Percentiles rank a stretch among this genome's conserved stretches.
These are phyloP conservation scores for Hibiscus trionum DNA, from an alignment of 345 rosid genomes.

Conservation along the genomic window DNA sequence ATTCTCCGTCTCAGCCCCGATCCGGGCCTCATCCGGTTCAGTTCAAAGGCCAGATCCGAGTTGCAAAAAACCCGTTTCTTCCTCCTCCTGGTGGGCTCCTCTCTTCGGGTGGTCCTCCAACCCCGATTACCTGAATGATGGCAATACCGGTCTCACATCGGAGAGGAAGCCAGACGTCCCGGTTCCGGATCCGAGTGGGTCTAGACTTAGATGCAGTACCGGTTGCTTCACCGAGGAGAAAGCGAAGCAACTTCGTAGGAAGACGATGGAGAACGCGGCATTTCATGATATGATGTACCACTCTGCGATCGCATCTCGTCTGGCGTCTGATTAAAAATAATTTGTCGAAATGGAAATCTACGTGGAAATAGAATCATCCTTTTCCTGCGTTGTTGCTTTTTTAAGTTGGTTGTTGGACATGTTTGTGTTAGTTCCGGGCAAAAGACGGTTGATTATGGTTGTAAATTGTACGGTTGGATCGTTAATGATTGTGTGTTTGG, in stretches of 20 bases:
- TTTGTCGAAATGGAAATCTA: background rate
- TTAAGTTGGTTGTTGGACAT: background rate
- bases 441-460: background rate
- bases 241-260: slow-evolving; percentile 51
- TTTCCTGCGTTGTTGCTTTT: background rate
- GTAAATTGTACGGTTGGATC: slow-evolving; percentile 5
- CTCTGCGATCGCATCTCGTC: slow-evolving; percentile 67
- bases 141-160: background rate
- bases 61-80: slow-evolving; percentile 15
- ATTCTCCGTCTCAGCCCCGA: slow-evolving; percentile 29
- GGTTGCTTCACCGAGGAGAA: slow-evolving; percentile 68
- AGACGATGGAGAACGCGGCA: slow-evolving; percentile 37
- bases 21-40: slow-evolving; percentile 36
- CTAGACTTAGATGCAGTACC: slow-evolving; percentile 24
- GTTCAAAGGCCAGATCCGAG: slow-evolving; percentile 20
- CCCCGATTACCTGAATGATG: slow-evolving; percentile 48
- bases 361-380: background rate
- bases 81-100: slow-evolving; percentile 56
- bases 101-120: slow-evolving; percentile 58
- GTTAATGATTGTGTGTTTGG: background rate
- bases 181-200: slow-evolving; percentile 14
- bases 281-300: slow-evolving; percentile 75
- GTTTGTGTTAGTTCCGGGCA: background rate
- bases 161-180: slow-evolving; percentile 2
- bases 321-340: slow-evolving; percentile 40